Evolutionary conservation across 208 protist species (phyloP).

Genomic region (Crithidia thermophila): DNA sequence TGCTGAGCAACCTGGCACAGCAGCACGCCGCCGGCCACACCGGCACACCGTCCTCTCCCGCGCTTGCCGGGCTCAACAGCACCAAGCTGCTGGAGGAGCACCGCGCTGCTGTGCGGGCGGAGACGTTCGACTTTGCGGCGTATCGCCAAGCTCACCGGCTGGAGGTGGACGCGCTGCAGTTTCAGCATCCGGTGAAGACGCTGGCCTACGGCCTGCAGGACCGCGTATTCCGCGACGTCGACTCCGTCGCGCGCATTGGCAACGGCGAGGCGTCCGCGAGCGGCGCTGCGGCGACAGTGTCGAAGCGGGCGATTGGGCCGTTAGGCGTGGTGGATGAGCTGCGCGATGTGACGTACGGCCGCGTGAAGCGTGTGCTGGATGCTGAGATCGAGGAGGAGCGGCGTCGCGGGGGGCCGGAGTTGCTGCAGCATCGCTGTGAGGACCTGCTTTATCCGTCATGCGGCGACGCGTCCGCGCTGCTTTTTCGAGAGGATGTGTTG

Average conservation of each 20-base stretch:
- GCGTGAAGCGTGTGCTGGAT: conserved; percentile 61
- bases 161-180: conserved; percentile 66
- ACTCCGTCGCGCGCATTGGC: conserved; percentile 13
- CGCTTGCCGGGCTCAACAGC: conserved; percentile 49
- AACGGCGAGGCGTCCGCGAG: neutral
- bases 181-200: conserved; percentile 58
- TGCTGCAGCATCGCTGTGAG: conserved; percentile 59
- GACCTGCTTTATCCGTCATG: conserved; percentile 45
- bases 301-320: conserved; percentile 1
- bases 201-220: conserved; percentile 50
- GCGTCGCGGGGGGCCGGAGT: conserved; percentile 61
- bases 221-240: conserved; percentile 49
- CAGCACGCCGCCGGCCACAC: conserved; percentile 12
- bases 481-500: conserved; percentile 59
- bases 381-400: conserved; percentile 72
- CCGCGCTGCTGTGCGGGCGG: conserved; percentile 32
- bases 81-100: conserved; percentile 59
- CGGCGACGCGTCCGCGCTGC: conserved; percentile 33
- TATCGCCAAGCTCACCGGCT: conserved; percentile 65
- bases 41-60: neutral
- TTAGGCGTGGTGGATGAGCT: conserved; percentile 52
- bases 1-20: conserved; percentile 46
- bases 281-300: neutral
- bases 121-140: conserved; percentile 52
- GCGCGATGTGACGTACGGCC: conserved; percentile 58